Evolutionary conservation across 129 eudicot genomes (phyloP), one percentile per base, ranked within the genome.

Genomic region (Glebionis coronaria): DNA sequence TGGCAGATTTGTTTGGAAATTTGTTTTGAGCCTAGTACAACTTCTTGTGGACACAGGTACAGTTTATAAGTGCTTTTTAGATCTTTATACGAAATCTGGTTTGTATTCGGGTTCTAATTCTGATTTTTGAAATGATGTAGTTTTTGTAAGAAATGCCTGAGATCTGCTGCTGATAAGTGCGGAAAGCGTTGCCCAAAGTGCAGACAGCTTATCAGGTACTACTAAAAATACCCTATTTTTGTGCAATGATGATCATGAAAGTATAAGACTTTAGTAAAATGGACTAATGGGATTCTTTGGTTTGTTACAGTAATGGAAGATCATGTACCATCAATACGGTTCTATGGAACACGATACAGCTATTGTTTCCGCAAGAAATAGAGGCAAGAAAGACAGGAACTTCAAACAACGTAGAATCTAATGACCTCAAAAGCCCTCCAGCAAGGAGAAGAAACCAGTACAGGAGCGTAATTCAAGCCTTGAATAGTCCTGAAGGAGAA

Each of bases 41-140:
- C 99, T 59, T 79, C 95, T 56, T 93, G 99, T 79, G 99, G 99
- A 10, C 99, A 93, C 86, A 93, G 99, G 97, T 89, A 84, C 67
- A 53, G 6, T 16, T 55, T 23, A 15, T 63, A 51, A 3, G 9
- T 61, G 46, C 7, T 38, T 53, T 1, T 49, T 15, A 11, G 42
- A 62, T 21, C 9, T 4, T 12, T 21, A 19, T 5, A 51, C 28
- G 2, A 28, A 0, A 20, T 18, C 40, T 1, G 21, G 9, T 65
- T 21, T 63, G 25, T 10, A 3, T 65, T 27, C 7, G 5, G 61
- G 3, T 65, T 31, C 54, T 50, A 35, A 14, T 15, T 74, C 6
- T 76, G 44, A 5, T 59, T 56, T 57, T 51, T 15, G 13, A 59
- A 29, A 38, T 19, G 49, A 3, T 76, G 70, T 56, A 93, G 99